These are phyloP conservation scores for Spizellomyces sp. DNA, from an alignment of 192 early-diverging fungal genomes.

Conservation along the genomic window DNA sequence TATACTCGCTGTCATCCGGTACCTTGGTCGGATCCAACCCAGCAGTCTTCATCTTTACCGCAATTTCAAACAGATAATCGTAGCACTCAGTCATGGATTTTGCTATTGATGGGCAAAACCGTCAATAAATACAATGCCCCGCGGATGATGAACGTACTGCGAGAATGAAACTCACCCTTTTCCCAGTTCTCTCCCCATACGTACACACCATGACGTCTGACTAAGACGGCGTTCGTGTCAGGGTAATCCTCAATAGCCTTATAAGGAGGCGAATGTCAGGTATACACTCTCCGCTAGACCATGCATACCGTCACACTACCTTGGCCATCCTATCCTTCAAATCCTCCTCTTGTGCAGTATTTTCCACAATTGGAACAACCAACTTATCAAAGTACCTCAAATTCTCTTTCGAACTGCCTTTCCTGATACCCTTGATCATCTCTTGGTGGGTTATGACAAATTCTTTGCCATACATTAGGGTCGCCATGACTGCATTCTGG, in stretches of 20 bases:
- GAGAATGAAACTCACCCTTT: conserved; percentile 56
- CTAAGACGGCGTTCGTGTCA: conserved; percentile 91
- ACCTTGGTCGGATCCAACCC: conserved; percentile 76
- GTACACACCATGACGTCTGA: conserved; percentile 93
- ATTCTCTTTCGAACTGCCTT: conserved; percentile 66
- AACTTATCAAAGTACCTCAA: conserved; percentile 79
- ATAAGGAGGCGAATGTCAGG: background rate
- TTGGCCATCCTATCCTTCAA: conserved; percentile 82
- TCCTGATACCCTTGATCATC: conserved; percentile 98
- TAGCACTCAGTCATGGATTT: conserved; percentile 99
- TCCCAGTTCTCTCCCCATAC: conserved; percentile 97
- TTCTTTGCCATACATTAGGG: conserved; percentile 75
- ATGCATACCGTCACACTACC: conserved; percentile 35
- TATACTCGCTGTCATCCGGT: conserved; percentile 50
- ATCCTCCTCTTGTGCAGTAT: conserved; percentile 92
- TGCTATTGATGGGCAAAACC: conserved; percentile 43
- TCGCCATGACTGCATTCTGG: conserved; percentile 92
- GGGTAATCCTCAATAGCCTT: conserved; percentile 86
- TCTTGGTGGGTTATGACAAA: conserved; percentile 95
- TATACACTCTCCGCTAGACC: conserved; percentile 9
- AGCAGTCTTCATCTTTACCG: conserved; percentile 85
- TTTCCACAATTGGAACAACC: conserved; percentile 93
- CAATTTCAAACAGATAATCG: conserved; percentile 98
- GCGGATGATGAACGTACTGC: background rate
- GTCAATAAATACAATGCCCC: background rate